Conservation (phyloP, 768 basidiomycete genomes). For the Hortiboletus flavorubellus region DNA sequence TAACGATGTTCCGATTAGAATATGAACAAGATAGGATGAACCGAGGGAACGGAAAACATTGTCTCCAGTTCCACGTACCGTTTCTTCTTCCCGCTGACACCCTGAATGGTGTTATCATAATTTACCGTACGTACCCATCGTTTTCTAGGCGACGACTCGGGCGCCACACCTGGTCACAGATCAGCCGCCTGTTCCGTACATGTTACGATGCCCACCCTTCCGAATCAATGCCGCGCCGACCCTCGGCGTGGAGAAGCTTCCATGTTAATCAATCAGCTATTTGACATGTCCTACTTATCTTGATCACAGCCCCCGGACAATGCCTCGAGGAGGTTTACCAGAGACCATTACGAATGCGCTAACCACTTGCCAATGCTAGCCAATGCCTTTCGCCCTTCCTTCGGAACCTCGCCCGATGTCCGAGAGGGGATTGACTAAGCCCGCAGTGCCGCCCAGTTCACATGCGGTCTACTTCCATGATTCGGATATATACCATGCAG, state of each 20-base stretch:
- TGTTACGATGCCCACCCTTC: not conserved
- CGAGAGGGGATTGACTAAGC: not conserved
- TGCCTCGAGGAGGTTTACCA: slow-evolving; percentile 11
- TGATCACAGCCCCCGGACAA: not conserved
- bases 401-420: not conserved
- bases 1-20: slow-evolving; percentile 7
- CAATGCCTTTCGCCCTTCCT: not conserved
- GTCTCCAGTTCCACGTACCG: not conserved
- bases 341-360: slow-evolving; percentile 10
- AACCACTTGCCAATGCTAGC: not conserved
- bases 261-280: slow-evolving; percentile 17
- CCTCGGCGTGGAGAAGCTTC: slow-evolving; percentile 11
- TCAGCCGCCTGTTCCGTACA: not conserved
- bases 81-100: not conserved
- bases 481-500: not conserved
- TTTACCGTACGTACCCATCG: not conserved
- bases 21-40: slow-evolving; percentile 5
- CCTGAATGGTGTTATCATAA: not conserved
- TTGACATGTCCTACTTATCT: slow-evolving; percentile 6
- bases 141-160: not conserved
- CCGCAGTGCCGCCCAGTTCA: not conserved
- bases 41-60: slow-evolving; percentile 2
- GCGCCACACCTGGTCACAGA: not conserved
- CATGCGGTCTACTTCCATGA: not conserved
- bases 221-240: not conserved